Conservation (phyloP, 2,329 filamentous ascomycete species). For the Phaeoacremonium minimum region DNA sequence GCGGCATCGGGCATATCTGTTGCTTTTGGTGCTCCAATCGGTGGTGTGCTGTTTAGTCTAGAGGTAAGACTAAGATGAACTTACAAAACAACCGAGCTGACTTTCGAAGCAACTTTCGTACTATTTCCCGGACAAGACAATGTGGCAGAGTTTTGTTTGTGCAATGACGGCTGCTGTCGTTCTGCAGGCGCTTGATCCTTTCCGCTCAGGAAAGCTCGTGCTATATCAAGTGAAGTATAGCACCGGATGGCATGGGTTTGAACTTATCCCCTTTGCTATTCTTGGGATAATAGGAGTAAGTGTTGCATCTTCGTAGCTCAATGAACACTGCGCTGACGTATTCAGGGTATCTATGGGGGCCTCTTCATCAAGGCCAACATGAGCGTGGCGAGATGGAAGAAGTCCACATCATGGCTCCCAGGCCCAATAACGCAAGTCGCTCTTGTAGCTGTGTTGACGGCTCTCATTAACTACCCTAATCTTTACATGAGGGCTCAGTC, state of each 20-base stretch:
- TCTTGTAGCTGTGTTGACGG: conserved; percentile 74
- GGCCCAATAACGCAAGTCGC: conserved; percentile 77
- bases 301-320: conserved; percentile 1
- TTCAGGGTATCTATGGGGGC: conserved; percentile 80
- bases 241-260: conserved; percentile 89
- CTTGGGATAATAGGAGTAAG: conserved; percentile 76
- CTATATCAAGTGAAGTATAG: conserved; percentile 94
- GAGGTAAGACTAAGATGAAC: conserved; percentile 50
- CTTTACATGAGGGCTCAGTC: conserved; percentile 93
- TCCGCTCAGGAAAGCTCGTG: conserved; percentile 91
- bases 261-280: conserved; percentile 81
- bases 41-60: conserved; percentile 91
- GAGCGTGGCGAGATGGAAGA: conserved; percentile 76
- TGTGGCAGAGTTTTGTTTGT: conserved; percentile 99
- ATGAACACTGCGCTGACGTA: background rate
- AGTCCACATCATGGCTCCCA: conserved; percentile 59
- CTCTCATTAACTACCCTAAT: conserved; percentile 91
- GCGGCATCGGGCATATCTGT: conserved; percentile 91
- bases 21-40: conserved; percentile 89
- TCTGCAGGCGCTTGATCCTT: conserved; percentile 88
- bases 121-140: conserved; percentile 98
- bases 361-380: conserved; percentile 96
- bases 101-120: conserved; percentile 76
- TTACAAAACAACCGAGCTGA: background rate
- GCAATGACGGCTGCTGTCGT: conserved; percentile 98